Conservation (phyloP, 352 stramenopile species). For the Phytophthora sansomeana region DNA sequence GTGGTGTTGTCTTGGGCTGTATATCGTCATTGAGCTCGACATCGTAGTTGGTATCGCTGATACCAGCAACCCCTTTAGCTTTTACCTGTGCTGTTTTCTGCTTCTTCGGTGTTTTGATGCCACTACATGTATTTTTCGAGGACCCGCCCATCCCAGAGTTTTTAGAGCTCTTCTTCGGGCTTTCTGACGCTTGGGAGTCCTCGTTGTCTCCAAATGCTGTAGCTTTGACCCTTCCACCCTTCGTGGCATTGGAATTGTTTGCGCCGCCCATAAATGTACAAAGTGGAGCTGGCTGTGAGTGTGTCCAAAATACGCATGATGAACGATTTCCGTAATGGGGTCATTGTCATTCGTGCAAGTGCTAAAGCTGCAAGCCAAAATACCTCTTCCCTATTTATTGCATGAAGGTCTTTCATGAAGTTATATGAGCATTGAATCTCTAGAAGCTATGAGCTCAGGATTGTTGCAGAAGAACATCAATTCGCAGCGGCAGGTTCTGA, state of each 20-base stretch:
- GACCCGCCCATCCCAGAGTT: constrained; percentile 17
- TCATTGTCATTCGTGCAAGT: neutral
- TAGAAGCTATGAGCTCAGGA: neutral
- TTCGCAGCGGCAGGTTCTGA: neutral
- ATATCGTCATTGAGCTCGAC: neutral
- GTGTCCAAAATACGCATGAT: constrained; percentile 9
- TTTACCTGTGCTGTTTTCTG: neutral
- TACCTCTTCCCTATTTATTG: neutral
- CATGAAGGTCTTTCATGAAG: too few species aligned
- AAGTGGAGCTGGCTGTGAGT: constrained; percentile 1
- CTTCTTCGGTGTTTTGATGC: constrained; percentile 15
- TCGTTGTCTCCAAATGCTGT: neutral
- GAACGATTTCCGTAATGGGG: neutral
- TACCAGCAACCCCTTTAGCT: neutral
- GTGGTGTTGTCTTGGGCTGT: neutral
- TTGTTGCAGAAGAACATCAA: neutral
- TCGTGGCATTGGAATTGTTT: constrained; percentile 6
- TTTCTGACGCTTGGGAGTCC: neutral
- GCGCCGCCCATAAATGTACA: constrained; percentile 6
- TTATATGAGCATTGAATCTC: neutral
- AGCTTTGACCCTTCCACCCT: constrained; percentile 3
- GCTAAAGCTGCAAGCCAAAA: neutral
- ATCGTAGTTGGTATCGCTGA: neutral
- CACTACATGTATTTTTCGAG: constrained; percentile 2
- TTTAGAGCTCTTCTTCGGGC: constrained; percentile 15